phyloP scores from a whole-genome alignment of 306 rosid genomes.

The Senna tora region DNA sequence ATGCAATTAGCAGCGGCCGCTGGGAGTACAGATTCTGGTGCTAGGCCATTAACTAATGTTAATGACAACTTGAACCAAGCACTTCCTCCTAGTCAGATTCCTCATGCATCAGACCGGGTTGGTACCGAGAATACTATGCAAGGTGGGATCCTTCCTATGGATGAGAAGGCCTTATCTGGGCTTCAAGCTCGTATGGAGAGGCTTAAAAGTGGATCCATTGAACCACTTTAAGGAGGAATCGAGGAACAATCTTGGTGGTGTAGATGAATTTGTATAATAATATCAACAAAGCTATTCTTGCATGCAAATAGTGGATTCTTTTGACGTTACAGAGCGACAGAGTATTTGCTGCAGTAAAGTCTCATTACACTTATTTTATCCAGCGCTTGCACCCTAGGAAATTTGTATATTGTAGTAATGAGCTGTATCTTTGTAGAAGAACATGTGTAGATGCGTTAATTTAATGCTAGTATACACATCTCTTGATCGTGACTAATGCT shows the following conservation, averaged over 20 bases:
- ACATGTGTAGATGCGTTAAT: constrained; percentile 45
- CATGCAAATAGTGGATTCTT: constrained; percentile 33
- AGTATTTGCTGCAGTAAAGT: constrained; percentile 37
- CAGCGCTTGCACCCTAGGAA: constrained; percentile 19
- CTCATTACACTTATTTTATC: constrained; percentile 38
- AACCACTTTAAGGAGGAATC: constrained; percentile 49
- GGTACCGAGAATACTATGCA: constrained; percentile 62
- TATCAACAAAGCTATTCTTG: constrained; percentile 31
- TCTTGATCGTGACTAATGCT: constrained; percentile 28
- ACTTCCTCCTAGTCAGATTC: constrained; percentile 55
- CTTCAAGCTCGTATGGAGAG: constrained; percentile 99
- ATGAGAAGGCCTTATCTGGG: constrained; percentile 92
- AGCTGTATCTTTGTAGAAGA: constrained; percentile 33
- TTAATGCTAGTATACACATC: constrained; percentile 36
- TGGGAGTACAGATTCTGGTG: constrained; percentile 67
- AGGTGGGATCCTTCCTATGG: constrained; percentile 86
- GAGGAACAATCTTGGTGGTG: constrained; percentile 28
- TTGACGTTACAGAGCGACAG: constrained; percentile 43
- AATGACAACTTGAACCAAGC: constrained; percentile 68
- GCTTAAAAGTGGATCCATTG: constrained; percentile 89
- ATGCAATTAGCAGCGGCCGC: constrained; percentile 89
- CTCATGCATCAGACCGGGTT: constrained; percentile 55
- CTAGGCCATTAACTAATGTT: constrained; percentile 60
- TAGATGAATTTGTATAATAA: constrained; percentile 41
- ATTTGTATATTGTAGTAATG: constrained; percentile 54